Percentiles rank a stretch among this genome's conserved stretches.
Conservation (phyloP, 306 rosid species). For the Castanospermum australe region DNA sequence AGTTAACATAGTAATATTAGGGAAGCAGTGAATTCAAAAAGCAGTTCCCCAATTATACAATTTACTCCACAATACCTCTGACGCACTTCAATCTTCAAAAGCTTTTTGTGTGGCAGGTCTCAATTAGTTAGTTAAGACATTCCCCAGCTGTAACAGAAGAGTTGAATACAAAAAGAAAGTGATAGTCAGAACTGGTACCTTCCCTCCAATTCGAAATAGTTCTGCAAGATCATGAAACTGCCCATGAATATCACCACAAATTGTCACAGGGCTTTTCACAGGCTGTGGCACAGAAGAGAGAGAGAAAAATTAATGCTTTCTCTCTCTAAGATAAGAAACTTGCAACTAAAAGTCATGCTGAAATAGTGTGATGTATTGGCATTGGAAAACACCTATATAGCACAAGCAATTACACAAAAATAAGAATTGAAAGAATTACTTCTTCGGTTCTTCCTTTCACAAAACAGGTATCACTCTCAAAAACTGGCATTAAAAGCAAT, state of each 20-base stretch:
- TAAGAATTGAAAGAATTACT: background rate
- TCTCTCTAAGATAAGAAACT: background rate
- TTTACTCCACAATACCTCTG: constrained; percentile 24
- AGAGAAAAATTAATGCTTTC: constrained; percentile 4
- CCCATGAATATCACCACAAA: constrained; percentile 85
- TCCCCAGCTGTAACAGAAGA: constrained; percentile 29
- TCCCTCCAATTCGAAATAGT: constrained; percentile 82
- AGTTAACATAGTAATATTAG: background rate
- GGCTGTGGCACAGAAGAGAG: constrained; percentile 49
- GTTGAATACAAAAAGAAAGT: constrained; percentile 27
- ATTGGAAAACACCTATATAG: background rate
- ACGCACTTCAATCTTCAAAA: constrained; percentile 34
- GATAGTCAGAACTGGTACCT: constrained; percentile 52
- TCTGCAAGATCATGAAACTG: constrained; percentile 88
- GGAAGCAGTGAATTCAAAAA: constrained; percentile 9
- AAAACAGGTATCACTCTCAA: background rate
- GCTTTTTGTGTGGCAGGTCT: constrained; percentile 23
- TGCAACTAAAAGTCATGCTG: background rate
- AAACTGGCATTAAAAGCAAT: background rate
- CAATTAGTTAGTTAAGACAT: constrained; percentile 35
- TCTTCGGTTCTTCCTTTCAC: background rate
- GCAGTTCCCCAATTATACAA: constrained; percentile 24
- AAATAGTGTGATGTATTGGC: background rate
- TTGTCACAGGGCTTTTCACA: constrained; percentile 84
- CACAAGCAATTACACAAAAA: background rate